Evolutionary conservation across 768 basidiomycete genomes (phyloP).

Genomic region (Suillus decipiens): DNA sequence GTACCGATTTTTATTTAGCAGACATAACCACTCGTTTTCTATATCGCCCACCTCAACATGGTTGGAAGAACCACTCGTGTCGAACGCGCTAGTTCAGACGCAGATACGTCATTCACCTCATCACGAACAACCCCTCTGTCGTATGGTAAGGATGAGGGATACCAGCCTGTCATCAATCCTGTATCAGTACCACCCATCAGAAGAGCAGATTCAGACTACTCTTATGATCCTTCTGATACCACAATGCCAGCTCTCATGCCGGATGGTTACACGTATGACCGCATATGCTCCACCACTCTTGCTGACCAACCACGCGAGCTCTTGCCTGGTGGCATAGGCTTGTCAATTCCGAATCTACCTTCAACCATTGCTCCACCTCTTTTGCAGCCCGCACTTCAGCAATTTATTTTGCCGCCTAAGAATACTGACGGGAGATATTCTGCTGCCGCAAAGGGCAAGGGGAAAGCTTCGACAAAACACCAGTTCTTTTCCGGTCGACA

Average conservation of each 20-base stretch:
- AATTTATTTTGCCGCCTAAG: not conserved
- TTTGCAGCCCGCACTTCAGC: constrained; percentile 13
- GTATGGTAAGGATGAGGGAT: not conserved
- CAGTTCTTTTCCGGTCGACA: not conserved
- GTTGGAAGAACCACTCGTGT: not conserved
- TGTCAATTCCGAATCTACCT: constrained; percentile 16
- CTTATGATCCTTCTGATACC: constrained; percentile 10
- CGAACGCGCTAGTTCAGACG: not conserved
- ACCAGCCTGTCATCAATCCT: not conserved
- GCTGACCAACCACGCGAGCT: constrained; percentile 13
- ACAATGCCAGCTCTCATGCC: constrained; percentile 1
- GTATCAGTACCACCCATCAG: not conserved
- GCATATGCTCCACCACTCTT: constrained; percentile 19
- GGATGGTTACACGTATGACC: constrained; percentile 10
- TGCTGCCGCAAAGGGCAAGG: constrained; percentile 19
- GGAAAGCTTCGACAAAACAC: constrained; percentile 8
- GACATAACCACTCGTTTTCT: not conserved
- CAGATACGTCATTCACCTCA: not conserved
- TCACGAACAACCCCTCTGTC: not conserved
- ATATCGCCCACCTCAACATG: not conserved
- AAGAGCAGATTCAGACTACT: too few relatives aligned
- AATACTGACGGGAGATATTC: constrained; percentile 11
- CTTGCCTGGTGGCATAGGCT: not conserved
- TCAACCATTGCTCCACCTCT: constrained; percentile 18
- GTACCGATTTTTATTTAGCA: not conserved